phyloP scores from a whole-genome alignment of 2,329 filamentous ascomycete species.

The Tolypocladium album region DNA sequence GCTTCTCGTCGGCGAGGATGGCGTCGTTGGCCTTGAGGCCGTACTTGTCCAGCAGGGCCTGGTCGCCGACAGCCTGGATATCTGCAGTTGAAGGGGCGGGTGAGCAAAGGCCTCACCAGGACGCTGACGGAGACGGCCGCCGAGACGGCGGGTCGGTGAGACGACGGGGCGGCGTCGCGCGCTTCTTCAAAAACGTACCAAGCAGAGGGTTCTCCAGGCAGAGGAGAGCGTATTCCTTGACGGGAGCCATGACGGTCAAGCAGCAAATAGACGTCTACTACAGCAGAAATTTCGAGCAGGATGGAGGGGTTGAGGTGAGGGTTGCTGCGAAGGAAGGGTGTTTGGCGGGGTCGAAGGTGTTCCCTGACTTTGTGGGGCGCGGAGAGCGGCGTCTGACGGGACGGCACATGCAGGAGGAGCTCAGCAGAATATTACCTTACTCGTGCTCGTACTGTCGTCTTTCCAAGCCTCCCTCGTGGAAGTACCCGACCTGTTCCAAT shows the following conservation, averaged over 20 bases:
- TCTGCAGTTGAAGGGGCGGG: constrained; percentile 39
- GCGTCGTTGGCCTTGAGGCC: constrained; percentile 91
- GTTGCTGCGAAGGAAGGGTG: background rate
- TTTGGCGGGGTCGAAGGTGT: background rate
- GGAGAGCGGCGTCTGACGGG: background rate
- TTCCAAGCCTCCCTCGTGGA: background rate
- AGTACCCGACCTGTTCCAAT: too few species aligned
- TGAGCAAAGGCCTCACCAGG: background rate
- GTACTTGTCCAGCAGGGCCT: constrained; percentile 85
- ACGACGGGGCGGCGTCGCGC: constrained; percentile 1
- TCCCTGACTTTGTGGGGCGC: background rate
- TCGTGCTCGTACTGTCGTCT: background rate
- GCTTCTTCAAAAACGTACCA: constrained; percentile 40
- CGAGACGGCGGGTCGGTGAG: background rate
- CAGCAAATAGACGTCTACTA: background rate
- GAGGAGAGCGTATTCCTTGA: constrained; percentile 77
- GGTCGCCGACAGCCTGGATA: constrained; percentile 79
- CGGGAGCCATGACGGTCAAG: constrained; percentile 51
- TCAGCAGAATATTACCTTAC: background rate
- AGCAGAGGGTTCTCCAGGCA: constrained; percentile 97
- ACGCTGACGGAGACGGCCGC: background rate
- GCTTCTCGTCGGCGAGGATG: constrained; percentile 89
- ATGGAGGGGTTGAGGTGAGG: background rate
- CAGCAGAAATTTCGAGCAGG: background rate
- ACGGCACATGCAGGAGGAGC: background rate